phyloP scores from a whole-genome alignment of 1,284 basidiomycete species.

The Sphaerobolus stellatus region DNA sequence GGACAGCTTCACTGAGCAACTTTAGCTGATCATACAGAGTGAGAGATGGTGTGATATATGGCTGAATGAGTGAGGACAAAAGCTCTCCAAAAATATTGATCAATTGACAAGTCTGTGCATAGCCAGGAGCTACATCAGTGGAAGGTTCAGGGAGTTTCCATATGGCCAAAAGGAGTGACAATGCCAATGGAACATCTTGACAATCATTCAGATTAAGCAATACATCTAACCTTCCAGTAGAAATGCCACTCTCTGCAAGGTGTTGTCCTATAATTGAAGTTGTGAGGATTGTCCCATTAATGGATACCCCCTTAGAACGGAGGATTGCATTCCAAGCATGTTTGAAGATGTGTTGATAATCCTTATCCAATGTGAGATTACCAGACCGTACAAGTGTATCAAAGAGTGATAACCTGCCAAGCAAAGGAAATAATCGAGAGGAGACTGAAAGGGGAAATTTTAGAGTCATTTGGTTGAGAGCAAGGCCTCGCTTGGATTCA shows the following conservation, averaged over 20 bases:
- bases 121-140: neutral
- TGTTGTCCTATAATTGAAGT: constrained; percentile 24
- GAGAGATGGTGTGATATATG: constrained; percentile 35
- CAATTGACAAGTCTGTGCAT: neutral
- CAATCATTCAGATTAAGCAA: constrained; percentile 33
- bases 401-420: constrained; percentile 26
- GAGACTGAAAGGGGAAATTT: constrained; percentile 4
- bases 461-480: constrained; percentile 5
- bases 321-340: constrained; percentile 30
- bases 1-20: constrained; percentile 35
- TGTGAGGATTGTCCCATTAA: constrained; percentile 27
- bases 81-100: constrained; percentile 20
- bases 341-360: constrained; percentile 37
- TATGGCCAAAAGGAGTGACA: constrained; percentile 26
- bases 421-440: constrained; percentile 19
- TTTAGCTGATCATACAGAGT: constrained; percentile 35
- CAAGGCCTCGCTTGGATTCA: constrained; percentile 24
- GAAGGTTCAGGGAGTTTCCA: constrained; percentile 24
- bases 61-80: constrained; percentile 27
- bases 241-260: constrained; percentile 14
- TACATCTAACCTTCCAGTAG: constrained; percentile 16
- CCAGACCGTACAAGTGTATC: constrained; percentile 33
- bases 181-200: constrained; percentile 33
- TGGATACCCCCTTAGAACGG: constrained; percentile 21
- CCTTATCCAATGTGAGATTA: constrained; percentile 35